Conservation (phyloP, 208 protist species). For the Lotmaria passim region DNA sequence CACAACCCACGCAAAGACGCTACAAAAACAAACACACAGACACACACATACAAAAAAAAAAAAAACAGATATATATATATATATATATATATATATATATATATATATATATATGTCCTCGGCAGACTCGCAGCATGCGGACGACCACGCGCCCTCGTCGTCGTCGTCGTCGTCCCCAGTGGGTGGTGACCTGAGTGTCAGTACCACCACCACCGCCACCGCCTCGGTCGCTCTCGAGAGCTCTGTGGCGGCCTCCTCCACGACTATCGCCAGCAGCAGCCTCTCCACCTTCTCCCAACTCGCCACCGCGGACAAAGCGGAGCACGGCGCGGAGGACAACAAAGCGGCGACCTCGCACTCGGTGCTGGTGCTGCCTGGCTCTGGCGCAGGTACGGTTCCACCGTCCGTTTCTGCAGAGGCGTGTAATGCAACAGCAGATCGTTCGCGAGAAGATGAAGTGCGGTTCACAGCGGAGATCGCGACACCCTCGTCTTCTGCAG, state of each 20-base stretch:
- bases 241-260: not conserved
- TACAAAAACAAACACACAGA: too few relatives aligned
- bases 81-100: too few relatives aligned
- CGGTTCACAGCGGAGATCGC: too few relatives aligned
- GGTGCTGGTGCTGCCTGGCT: not conserved
- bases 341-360: not conserved
- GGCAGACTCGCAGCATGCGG: not conserved
- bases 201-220: not conserved
- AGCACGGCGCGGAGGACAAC: not conserved
- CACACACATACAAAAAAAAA: too few relatives aligned
- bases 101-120: not conserved
- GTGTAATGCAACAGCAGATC: not conserved
- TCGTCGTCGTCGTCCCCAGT: too few relatives aligned
- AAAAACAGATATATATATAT: too few relatives aligned
- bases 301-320: not conserved
- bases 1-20: too few relatives aligned
- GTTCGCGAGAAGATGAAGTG: too few relatives aligned
- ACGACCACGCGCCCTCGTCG: not conserved
- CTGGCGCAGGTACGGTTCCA: not conserved
- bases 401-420: too few relatives aligned
- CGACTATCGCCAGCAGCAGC: constrained; percentile 35
- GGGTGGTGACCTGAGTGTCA: not conserved
- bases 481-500: too few relatives aligned
- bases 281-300: constrained; percentile 31
- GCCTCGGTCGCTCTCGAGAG: not conserved